phyloP scores from a whole-genome alignment of 169 alveolate species.

The Eimeria sp. region DNA sequence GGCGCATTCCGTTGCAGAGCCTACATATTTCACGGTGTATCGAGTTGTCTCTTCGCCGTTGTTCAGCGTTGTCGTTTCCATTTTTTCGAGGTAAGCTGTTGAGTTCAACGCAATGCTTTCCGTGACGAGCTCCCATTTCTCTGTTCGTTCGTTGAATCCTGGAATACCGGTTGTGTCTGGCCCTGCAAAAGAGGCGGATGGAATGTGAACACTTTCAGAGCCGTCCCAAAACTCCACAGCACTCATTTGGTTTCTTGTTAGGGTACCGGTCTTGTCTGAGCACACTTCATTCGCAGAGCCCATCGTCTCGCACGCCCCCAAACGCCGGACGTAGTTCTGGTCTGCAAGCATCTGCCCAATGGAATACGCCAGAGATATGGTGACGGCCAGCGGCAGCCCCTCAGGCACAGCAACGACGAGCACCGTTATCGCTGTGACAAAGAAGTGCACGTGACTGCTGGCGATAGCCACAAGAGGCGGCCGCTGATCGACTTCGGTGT shows the following conservation, averaged over 20 bases:
- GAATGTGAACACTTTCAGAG: conserved; percentile 4
- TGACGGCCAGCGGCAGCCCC: conserved; percentile 97
- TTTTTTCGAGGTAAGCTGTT: conserved; percentile 86
- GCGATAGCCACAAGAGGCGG: conserved; percentile 57
- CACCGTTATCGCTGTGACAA: conserved; percentile 91
- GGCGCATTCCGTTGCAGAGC: conserved; percentile 94
- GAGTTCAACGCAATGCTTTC: conserved; percentile 87
- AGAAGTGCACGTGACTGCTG: conserved; percentile 78
- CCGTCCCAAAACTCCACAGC: conserved; percentile 88
- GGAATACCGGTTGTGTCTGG: conserved; percentile 31
- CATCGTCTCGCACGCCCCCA: conserved; percentile 93
- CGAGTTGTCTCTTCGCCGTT: conserved; percentile 34
- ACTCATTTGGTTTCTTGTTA: conserved; percentile 99
- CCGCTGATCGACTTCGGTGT: conserved; percentile 53
- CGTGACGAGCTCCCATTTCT: conserved; percentile 58
- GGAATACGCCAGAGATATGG: conserved; percentile 93
- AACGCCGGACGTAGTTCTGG: conserved; percentile 84
- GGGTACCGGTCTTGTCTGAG: conserved; percentile 99
- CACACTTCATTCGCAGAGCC: conserved; percentile 99
- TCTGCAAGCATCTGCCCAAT: conserved; percentile 95
- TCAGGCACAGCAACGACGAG: conserved; percentile 97
- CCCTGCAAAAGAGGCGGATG: conserved; percentile 58
- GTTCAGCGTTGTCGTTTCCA: conserved; percentile 36
- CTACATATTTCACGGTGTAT: conserved; percentile 81
- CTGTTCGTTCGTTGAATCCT: conserved; percentile 42